Evolutionary conservation across 805 yeast genomes (phyloP), one percentile per base, ranked within the genome.

Genomic region (Scheffersomyces lignosus): DNA sequence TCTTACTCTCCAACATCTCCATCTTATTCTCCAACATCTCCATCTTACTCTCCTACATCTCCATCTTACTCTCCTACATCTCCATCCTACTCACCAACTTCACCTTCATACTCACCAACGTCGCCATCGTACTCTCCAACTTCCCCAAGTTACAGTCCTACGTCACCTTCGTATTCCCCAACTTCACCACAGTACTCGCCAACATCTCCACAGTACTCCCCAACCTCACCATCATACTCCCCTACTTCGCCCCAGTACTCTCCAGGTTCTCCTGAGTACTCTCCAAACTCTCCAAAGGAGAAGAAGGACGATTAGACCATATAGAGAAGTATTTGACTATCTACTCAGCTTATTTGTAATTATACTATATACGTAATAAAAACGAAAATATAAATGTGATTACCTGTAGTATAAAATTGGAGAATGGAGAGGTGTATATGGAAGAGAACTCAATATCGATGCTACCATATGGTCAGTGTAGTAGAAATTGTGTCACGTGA

Each of bases 71-170:
- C 56, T 0, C 60, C 60, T 13, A 54, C 59, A 1, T 54, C 59
- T 8, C 60, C 60, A 33, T 29, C 41, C 8, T 55, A 55, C 40
- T 54, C 59, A 3, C 60, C 60, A 14, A 52, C 58, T 3, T 52
- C 58, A 17, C 58, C 58, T 23, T 32, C 38, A 0, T 52, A 52
- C 37, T 48, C 53, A 9, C 58, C 58, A 16, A 53, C 58, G 5
- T 49, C 55, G 5, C 91, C 93, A 43, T 54, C 64, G 83, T 85
- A 82, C 49, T 70, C 81, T 0, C 88, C 88, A 39, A 78, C 88
- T 0, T 77, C 83, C 3, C 93, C 95, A 44, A 57, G 71, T 1
- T 86, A 88, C 59, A 71, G 82, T 1, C 96, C 96, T 34, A 83
- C 95, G 0, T 78, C 87, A 16, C 58, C 58, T 17, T 29, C 36